phyloP scores from a whole-genome alignment of 345 rosid genomes.

The Populus deltoides region DNA sequence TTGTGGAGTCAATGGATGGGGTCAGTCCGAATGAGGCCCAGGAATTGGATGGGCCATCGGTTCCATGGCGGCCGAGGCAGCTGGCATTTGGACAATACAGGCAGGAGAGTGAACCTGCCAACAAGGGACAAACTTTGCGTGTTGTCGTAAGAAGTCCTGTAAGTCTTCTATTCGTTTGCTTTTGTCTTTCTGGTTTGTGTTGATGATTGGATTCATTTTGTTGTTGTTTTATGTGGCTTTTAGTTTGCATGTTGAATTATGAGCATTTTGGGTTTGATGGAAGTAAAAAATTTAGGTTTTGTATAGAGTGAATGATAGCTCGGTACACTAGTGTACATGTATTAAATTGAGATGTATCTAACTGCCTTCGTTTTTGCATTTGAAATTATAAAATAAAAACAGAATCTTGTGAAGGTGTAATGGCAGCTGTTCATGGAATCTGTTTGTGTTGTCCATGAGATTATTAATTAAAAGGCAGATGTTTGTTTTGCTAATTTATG shows the following conservation, averaged over 20 bases:
- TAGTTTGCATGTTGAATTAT: constrained; percentile 9
- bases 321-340: background rate
- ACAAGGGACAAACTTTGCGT: constrained; percentile 36
- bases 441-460: constrained; percentile 4
- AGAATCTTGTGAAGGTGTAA: background rate
- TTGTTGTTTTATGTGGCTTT: constrained; percentile 12
- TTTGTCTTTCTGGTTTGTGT: background rate
- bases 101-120: constrained; percentile 26
- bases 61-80: constrained; percentile 70
- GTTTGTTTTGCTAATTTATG: background rate
- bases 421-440: background rate
- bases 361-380: background rate
- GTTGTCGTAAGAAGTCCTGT: constrained; percentile 67
- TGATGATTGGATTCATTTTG: background rate
- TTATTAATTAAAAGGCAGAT: background rate
- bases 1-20: constrained; percentile 51
- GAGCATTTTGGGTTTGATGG: background rate
- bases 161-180: constrained; percentile 30
- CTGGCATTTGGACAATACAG: constrained; percentile 52
- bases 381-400: background rate
- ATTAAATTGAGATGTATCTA: background rate
- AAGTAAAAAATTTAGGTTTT: constrained; percentile 5
- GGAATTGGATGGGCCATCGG: constrained; percentile 31
- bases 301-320: constrained; percentile 10
- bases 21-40: constrained; percentile 42